Evolutionary conservation across 371 early-diverging fungal species (phyloP).

Genomic region (Circinella minor): DNA sequence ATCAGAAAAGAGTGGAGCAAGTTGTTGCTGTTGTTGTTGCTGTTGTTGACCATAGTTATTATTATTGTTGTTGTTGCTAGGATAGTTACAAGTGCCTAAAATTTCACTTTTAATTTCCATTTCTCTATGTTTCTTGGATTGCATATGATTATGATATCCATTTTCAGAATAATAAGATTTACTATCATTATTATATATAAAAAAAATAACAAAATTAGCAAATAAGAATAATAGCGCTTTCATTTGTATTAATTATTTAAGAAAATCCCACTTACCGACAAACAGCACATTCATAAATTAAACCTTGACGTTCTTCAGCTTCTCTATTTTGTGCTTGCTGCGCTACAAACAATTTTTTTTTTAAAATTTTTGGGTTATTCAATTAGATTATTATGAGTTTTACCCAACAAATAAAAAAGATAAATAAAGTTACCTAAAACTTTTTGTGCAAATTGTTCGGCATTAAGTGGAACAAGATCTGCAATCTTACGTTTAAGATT

Average conservation of each 20-base stretch:
- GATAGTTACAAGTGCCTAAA: conserved; percentile 2
- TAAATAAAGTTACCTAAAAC: conserved; percentile 44
- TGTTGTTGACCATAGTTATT: not conserved
- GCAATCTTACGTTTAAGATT: conserved; percentile 89
- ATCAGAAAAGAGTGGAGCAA: conserved; percentile 17
- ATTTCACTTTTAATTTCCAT: conserved; percentile 38
- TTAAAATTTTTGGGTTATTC: too few species aligned
- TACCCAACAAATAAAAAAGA: too few species aligned
- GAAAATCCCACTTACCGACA: conserved; percentile 39
- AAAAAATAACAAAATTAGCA: too few species aligned
- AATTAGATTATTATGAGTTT: not conserved
- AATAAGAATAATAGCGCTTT: too few species aligned
- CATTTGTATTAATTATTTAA: too few species aligned
- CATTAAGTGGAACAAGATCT: conserved; percentile 72
- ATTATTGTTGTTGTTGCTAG: not conserved
- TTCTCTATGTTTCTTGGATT: conserved; percentile 93
- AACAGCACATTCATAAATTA: conserved; percentile 43
- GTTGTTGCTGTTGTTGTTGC: conserved; percentile 8
- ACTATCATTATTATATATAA: conserved; percentile 20
- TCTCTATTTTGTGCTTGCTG: conserved; percentile 50
- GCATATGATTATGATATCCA: conserved; percentile 85
- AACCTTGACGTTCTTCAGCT: conserved; percentile 42
- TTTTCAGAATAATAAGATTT: conserved; percentile 83
- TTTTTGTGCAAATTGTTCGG: conserved; percentile 78
- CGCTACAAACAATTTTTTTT: conserved; percentile 27